Evolutionary conservation across 495 filamentous ascomycete species (phyloP), one percentile per base, ranked within the genome.

Genomic region (Parathielavia hyrcaniae): DNA sequence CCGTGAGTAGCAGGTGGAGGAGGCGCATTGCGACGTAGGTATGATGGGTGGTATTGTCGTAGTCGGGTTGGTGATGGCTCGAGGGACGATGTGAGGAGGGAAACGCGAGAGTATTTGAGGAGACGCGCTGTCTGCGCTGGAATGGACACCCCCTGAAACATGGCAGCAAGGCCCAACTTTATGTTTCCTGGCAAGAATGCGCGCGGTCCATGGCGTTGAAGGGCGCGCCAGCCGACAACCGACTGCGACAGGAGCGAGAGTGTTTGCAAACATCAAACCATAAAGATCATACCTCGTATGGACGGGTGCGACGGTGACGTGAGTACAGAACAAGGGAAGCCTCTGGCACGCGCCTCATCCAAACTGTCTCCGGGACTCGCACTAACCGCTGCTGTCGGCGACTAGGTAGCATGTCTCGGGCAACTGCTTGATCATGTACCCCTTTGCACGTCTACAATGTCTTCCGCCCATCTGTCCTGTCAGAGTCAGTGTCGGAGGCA

Each of bases 221-320:
- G 26, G 26, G 3, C 26, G 26, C 6, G 26, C 26, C 26, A 30
- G 26, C 26, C 26, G 26, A 6, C 26, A 30, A 30, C 26, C 3
- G 26, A 30, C 26, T 2, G 26, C 6, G 26, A 30, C 26, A 30
- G 26, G 26, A 30, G 6, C 26, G 26, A 30, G 26, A 2, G 26
- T 3, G 26, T 30, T 44, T 44, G 17, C 12, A n/a, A 12, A 26
- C n/a, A 22, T 39, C 35, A 5, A 8, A 13, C n/a, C 26, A 11
- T 52, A 20, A 39, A 5, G 20, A 26, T n/a, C 23, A 35, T 45
- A 34, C 41, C 17, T 54, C 52, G 40, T 45, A 45, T 54, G 9
- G 16, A 23, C 52, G 52, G 39, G 52, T 54, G 52, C 8, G 36
- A 54, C 40, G 14, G 12, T 23, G 23, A 13, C 16, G 45, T 45